Base-by-base conservation (phyloP, 192 early-diverging fungal genomes). In the Linderina pennispora region DNA sequence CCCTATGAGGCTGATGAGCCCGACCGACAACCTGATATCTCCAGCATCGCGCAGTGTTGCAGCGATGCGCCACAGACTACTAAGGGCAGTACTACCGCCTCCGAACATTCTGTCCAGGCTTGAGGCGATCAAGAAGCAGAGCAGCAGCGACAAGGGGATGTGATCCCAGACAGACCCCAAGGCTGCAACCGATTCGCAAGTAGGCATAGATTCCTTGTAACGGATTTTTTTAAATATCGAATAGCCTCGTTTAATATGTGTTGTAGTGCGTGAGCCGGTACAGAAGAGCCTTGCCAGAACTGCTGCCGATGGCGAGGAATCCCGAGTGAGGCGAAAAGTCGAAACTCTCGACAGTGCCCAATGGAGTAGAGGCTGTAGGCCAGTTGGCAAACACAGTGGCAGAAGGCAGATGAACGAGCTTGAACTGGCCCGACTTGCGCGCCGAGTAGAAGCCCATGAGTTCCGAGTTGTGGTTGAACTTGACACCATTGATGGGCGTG, bases 301-400 rank as follows among this genome's bases (percentile, higher is more conserved):
- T 87, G 55, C 96, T 97, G 19, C 94, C 94, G 38, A 91, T 78
- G 7, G 89, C 89, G 33, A 98, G 50, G 45, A 88, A 96, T 4
- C 90, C 90, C 32, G 92, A 89, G 31, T 81, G 73, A n/a, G 90
- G 90, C n/a, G 92, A 96, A 54, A 95, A 97, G 32, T 76, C 82
- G 28, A 91, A 58, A 32, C 69, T 70, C 33, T 80, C 72, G 25
- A 97, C 89, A 63, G 89, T 82, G 9, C 86, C 81, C 21, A 98
- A 72, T 13, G 90, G 88, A 14, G 92, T 93, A 9, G 62, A 59
- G 4, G 48, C 44, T 0, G 88, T 89, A n/a, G 96, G 96, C 96
- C 96, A 98, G 77, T 98, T 98, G 44, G 76, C 50, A 70, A 90
- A 94, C 31, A 95, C 89, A 13, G 80, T 77, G 22, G 77, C 62